These are phyloP conservation scores for Rubia peregrina DNA, from an alignment of 305 asterid genomes.

Conservation along the genomic window DNA sequence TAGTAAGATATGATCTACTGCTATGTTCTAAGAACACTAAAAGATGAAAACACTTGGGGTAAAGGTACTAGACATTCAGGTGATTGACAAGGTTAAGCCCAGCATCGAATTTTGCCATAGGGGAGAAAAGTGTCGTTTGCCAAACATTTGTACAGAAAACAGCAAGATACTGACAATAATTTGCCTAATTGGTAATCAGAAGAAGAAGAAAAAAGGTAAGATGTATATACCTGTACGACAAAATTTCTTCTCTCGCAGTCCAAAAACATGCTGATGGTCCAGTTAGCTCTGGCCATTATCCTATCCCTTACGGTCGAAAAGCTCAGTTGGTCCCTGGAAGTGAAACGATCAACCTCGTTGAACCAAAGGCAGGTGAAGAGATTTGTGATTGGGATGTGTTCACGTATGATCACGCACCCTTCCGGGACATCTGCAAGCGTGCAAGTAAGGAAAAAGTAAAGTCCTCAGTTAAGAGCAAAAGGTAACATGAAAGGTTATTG, in stretches of 20 bases:
- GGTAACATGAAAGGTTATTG: slow-evolving; percentile 12
- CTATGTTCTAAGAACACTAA: neutral
- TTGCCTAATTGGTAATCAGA: neutral
- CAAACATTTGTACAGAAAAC: neutral
- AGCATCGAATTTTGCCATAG: too few species aligned
- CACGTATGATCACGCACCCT: slow-evolving; percentile 89
- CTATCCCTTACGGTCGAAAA: slow-evolving; percentile 92
- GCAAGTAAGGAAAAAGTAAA: slow-evolving; percentile 16
- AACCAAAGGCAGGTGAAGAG: slow-evolving; percentile 96
- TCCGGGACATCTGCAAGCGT: slow-evolving; percentile 91
- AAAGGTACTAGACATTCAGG: neutral
- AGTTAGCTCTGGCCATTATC: slow-evolving; percentile 54
- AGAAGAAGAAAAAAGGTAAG: neutral
- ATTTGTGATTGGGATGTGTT: slow-evolving; percentile 81
- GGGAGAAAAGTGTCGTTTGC: too few species aligned
- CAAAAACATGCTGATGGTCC: slow-evolving; percentile 81
- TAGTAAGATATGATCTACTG: neutral
- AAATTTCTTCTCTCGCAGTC: slow-evolving; percentile 95
- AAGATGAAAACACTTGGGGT: neutral
- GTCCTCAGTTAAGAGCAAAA: slow-evolving; percentile 12
- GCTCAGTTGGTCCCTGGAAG: slow-evolving; percentile 95
- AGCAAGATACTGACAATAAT: neutral
- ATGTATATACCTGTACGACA: slow-evolving; percentile 70
- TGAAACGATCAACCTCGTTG: slow-evolving; percentile 95
- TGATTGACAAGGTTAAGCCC: neutral